phyloP scores from a whole-genome alignment of 2,329 filamentous ascomycete species.

The Cercospora zeina region DNA sequence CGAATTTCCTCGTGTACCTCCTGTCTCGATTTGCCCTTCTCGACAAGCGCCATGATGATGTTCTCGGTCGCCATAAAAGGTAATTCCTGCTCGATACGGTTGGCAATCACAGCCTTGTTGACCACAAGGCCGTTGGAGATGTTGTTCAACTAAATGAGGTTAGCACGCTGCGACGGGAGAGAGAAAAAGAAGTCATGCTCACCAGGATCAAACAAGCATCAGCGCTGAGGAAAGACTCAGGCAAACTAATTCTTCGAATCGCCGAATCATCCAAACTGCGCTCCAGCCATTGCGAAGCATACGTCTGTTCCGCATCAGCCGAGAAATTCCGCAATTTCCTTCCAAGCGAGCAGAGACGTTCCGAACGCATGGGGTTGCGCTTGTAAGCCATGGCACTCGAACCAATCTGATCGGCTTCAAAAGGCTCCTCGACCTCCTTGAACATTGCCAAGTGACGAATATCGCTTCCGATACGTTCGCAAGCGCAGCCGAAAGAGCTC shows the following conservation, averaged over 20 bases:
- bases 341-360: constrained; percentile 61
- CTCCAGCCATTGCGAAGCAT: constrained; percentile 73
- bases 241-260: constrained; percentile 59
- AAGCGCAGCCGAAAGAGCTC: constrained; percentile 74
- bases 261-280: constrained; percentile 75
- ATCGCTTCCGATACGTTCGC: constrained; percentile 71
- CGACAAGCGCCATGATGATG: constrained; percentile 76
- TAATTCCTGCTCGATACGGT: constrained; percentile 70
- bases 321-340: constrained; percentile 54
- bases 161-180: constrained; percentile 6
- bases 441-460: constrained; percentile 71
- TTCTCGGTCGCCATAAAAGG: constrained; percentile 65
- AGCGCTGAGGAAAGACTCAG: constrained; percentile 52
- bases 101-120: constrained; percentile 71
- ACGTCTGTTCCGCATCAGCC: constrained; percentile 64
- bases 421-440: constrained; percentile 85
- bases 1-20: constrained; percentile 84
- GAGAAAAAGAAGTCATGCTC: constrained; percentile 7
- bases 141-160: constrained; percentile 53
- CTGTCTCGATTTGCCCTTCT: constrained; percentile 70
- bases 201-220: constrained; percentile 62
- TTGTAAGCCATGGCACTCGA: constrained; percentile 68
- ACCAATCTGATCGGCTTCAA: constrained; percentile 77
- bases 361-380: constrained; percentile 60
- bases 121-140: constrained; percentile 74